Conservation (phyloP, 495 filamentous ascomycete species). For the Melanomma pulvis-pyrius region DNA sequence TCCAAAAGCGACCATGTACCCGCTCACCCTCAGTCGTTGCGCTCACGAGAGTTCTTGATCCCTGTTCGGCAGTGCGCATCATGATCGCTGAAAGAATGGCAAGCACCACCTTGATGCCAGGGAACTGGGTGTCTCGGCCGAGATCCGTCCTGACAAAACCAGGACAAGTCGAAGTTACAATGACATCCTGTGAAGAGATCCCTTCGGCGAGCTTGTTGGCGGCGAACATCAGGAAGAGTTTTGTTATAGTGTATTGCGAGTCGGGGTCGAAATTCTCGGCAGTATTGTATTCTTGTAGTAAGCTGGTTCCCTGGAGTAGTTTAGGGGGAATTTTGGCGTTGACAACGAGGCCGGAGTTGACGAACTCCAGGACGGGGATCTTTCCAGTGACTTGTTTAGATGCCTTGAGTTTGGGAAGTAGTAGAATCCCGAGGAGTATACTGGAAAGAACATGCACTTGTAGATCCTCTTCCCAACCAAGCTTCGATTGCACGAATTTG, state of each 20-base stretch:
- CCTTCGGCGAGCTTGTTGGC: slow-evolving; percentile 16
- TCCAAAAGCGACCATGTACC: slow-evolving; percentile 32
- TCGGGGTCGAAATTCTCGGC: slow-evolving; percentile 10
- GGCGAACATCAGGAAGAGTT: slow-evolving; percentile 35
- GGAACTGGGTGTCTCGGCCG: slow-evolving; percentile 24
- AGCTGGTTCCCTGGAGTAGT: not conserved
- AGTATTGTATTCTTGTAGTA: slow-evolving; percentile 26
- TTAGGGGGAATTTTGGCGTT: slow-evolving; percentile 3
- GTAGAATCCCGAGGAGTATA: slow-evolving; percentile 22
- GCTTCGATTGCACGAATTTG: slow-evolving; percentile 10
- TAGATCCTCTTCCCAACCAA: slow-evolving; percentile 33
- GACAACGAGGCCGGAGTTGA: slow-evolving; percentile 28
- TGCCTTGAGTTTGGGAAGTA: slow-evolving; percentile 31
- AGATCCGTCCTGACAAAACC: slow-evolving; percentile 24
- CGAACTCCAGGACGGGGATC: slow-evolving; percentile 31
- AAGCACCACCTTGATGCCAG: slow-evolving; percentile 1
- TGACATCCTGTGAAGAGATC: slow-evolving; percentile 23
- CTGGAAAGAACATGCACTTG: slow-evolving; percentile 33
- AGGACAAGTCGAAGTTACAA: slow-evolving; percentile 32
- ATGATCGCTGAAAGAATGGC: not conserved
- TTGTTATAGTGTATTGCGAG: slow-evolving; percentile 22
- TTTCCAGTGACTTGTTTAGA: slow-evolving; percentile 10
- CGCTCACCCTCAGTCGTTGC: slow-evolving; percentile 28
- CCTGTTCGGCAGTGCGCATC: slow-evolving; percentile 17
- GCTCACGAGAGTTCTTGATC: slow-evolving; percentile 26